phyloP scores from a whole-genome alignment of 805 yeast genomes.

The Myxozyma vanderwaltii region DNA sequence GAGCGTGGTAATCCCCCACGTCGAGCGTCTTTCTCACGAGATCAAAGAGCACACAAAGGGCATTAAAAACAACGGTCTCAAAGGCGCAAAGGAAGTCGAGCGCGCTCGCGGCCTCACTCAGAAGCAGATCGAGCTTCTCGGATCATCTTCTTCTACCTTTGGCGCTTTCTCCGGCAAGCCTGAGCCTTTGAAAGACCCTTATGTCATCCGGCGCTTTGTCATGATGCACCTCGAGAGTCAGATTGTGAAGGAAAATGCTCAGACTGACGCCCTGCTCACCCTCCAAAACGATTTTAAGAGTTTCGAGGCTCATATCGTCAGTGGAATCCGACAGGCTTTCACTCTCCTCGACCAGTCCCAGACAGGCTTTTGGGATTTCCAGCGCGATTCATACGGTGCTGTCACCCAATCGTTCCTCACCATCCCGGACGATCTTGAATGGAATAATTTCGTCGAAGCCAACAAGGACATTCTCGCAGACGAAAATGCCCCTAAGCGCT shows the following conservation, averaged over 20 bases:
- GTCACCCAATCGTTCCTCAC: slow-evolving; percentile 42
- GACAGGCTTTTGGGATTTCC: slow-evolving; percentile 41
- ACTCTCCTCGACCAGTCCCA: slow-evolving; percentile 39
- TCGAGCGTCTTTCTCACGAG: slow-evolving; percentile 48
- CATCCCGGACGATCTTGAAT: slow-evolving; percentile 49
- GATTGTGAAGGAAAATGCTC: slow-evolving; percentile 50
- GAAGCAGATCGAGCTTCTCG: slow-evolving; percentile 46
- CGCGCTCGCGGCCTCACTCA: slow-evolving; percentile 43
- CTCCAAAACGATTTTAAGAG: slow-evolving; percentile 48
- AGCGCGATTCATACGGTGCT: slow-evolving; percentile 40
- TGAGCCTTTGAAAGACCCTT: slow-evolving; percentile 52
- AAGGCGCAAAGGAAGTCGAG: slow-evolving; percentile 46
- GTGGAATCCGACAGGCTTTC: slow-evolving; percentile 48
- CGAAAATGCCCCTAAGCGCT: slow-evolving; percentile 44
- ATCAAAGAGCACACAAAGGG: slow-evolving; percentile 50
- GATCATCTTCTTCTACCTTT: slow-evolving; percentile 43
- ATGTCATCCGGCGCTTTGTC: slow-evolving; percentile 47
- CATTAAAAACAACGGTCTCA: slow-evolving; percentile 43
- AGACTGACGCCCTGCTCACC: slow-evolving; percentile 49
- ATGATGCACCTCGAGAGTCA: slow-evolving; percentile 47
- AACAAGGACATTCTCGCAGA: slow-evolving; percentile 44
- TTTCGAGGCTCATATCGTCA: slow-evolving; percentile 50
- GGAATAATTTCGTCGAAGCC: slow-evolving; percentile 47
- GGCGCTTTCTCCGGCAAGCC: slow-evolving; percentile 39
- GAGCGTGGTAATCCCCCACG: slow-evolving; percentile 48